These are phyloP conservation scores for Bipolaris zeicola DNA, from an alignment of 2,329 filamentous ascomycete species.

Conservation along the genomic window DNA sequence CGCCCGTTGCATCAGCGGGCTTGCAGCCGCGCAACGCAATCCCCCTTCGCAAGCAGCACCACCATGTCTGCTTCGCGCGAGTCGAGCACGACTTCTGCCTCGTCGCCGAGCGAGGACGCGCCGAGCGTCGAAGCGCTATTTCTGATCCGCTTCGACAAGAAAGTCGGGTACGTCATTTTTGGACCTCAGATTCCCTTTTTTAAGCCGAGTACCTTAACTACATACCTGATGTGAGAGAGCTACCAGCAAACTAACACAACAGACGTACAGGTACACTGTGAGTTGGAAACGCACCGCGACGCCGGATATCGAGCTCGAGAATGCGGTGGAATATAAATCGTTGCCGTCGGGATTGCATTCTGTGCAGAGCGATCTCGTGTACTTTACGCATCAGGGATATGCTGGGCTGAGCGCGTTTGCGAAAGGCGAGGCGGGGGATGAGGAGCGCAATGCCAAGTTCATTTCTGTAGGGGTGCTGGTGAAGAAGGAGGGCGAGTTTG, in stretches of 20 bases:
- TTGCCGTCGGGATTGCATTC: constrained; percentile 91
- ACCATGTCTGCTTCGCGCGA: constrained; percentile 20
- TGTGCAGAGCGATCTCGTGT: constrained; percentile 83
- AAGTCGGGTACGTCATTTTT: constrained; percentile 69
- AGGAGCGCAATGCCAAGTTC: constrained; percentile 86
- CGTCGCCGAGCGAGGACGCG: constrained; percentile 26
- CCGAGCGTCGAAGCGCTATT: constrained; percentile 71
- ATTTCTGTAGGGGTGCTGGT: constrained; percentile 89
- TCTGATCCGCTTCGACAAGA: constrained; percentile 89
- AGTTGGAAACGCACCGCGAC: constrained; percentile 79
- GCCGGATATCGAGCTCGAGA: constrained; percentile 75
- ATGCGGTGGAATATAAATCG: constrained; percentile 93
- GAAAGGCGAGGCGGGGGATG: constrained; percentile 78
- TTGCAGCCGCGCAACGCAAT: background rate
- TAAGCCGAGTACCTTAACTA: too few species aligned
- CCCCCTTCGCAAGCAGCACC: background rate
- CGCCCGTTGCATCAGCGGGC: constrained; percentile 9
- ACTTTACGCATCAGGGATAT: constrained; percentile 85
- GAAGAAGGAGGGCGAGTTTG: constrained; percentile 71
- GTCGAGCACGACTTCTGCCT: constrained; percentile 40
- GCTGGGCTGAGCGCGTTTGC: constrained; percentile 92
- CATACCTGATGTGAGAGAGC: too few species aligned
- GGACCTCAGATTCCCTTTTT: too few species aligned
- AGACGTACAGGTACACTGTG: constrained; percentile 66
- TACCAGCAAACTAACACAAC: too few species aligned